Evolutionary conservation across 352 stramenopile species (phyloP), one percentile per base, ranked within the genome.

Genomic region (Phytophthora crassamura): DNA sequence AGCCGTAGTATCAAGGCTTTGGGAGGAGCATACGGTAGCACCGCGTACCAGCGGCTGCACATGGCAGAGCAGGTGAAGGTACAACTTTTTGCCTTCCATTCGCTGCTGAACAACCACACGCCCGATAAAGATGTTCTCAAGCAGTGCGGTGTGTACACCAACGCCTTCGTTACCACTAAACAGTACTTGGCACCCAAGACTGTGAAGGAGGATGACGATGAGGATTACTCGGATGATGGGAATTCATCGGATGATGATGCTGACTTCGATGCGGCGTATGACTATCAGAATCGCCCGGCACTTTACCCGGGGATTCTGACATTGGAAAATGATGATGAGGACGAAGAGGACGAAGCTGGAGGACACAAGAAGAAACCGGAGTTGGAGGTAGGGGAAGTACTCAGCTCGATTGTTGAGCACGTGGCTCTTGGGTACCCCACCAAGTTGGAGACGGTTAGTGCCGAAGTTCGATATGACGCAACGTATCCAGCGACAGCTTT

Each of bases 31-130:
- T 94, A 94, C 43, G 88, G 88, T 12, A 94, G 75, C 20, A 65
- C 60, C 3, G 79, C 76, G 8, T 94, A 91, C 47, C 75, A 82
- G 16, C 72, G 82, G 14, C 66, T 93, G 38, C 78, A 88, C 10
- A 94, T 95, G 85, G 74, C 89, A 25, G 87, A 95, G 55, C 89
- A 97, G 60, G 78, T 97, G 22, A 94, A 94, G 54, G 87, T 87
- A 20, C 89, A 97, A 56, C 64, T 97, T 4, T 97, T 94, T 33
- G 89, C 89, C 1, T 95, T 97, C 47, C 87, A 95, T 69, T 95
- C 86, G 52, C 67, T 97, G 30, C 39, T 95, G 46, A 94, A 97
- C 70, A 94, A 95, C 62, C 87, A 97, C 47, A 86, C 84, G 5
- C 89, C 89, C 1, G 88, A 94, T 58, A 88, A 85, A 58, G 80